Percentiles rank a stretch among this genome's conserved stretches.
Conservation (phyloP, 495 filamentous ascomycete species). For the Talaromyces ruber region DNA sequence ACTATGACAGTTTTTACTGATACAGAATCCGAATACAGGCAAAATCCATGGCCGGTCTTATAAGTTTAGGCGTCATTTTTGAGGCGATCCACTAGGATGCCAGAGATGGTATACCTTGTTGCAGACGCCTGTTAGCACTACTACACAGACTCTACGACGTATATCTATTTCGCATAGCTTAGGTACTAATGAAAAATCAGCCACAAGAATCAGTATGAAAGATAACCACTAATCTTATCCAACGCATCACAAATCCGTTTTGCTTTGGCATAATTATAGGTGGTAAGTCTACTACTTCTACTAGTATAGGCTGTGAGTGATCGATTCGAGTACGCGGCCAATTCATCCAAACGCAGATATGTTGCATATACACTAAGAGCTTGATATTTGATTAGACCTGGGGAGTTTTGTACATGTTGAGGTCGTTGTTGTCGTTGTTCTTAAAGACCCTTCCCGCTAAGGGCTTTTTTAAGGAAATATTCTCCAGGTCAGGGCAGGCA, state of each 20-base stretch:
- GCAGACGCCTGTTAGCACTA: too few relatives aligned
- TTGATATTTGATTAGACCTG: not conserved
- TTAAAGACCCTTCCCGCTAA: not conserved
- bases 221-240: not conserved
- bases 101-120: not conserved
- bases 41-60: not conserved
- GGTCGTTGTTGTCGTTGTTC: not conserved
- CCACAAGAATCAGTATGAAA: not conserved
- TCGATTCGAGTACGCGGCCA: not conserved
- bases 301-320: not conserved
- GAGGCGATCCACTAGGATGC: not conserved
- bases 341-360: not conserved
- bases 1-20: not conserved
- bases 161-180: too few relatives aligned
- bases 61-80: not conserved
- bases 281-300: not conserved
- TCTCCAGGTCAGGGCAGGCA: not conserved
- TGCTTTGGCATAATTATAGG: not conserved
- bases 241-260: not conserved
- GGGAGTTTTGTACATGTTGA: not conserved
- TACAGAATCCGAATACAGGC: not conserved
- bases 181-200: too few relatives aligned
- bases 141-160: too few relatives aligned
- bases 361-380: not conserved
- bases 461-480: not conserved